Conservation (phyloP, 805 yeast genomes). For the Candida caryicola region DNA sequence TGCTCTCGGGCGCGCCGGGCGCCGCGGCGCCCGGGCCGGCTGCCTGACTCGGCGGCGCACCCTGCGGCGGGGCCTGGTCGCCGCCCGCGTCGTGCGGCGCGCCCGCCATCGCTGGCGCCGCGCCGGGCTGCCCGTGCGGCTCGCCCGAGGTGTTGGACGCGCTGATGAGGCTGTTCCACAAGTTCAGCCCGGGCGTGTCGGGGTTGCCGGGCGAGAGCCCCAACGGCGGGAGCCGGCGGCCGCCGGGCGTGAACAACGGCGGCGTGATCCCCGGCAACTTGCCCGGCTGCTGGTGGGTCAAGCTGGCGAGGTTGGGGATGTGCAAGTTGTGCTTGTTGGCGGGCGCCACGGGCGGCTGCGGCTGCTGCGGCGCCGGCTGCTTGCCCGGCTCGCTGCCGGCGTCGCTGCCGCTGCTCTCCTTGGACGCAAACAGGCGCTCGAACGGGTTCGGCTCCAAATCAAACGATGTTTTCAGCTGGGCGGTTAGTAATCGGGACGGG, state of each 20-base stretch:
- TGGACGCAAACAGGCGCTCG: slow-evolving; percentile 87
- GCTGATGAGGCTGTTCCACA: slow-evolving; percentile 48
- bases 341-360: slow-evolving; percentile 1
- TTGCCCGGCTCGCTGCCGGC: slow-evolving; percentile 1
- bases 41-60: background rate
- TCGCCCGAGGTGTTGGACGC: slow-evolving; percentile 30
- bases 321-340: slow-evolving; percentile 39
- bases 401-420: slow-evolving; percentile 25
- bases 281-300: slow-evolving; percentile 14
- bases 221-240: slow-evolving; percentile 55
- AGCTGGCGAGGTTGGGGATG: slow-evolving; percentile 30
- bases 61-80: background rate
- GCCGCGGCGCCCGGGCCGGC: slow-evolving; percentile 8
- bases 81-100: background rate
- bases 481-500: slow-evolving; percentile 17
- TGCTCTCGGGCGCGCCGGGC: slow-evolving; percentile 11
- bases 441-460: slow-evolving; percentile 93
- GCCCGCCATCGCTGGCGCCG: background rate
- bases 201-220: slow-evolving; percentile 50
- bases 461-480: slow-evolving; percentile 45
- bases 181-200: slow-evolving; percentile 49
- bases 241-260: slow-evolving; percentile 56
- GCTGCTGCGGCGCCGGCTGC: slow-evolving; percentile 5
- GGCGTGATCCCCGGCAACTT: slow-evolving; percentile 44
- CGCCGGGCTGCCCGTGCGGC: slow-evolving; percentile 9